Evolutionary conservation across 1,139 yeast genomes (phyloP).

Genomic region (Suhomyces choctaworum): DNA sequence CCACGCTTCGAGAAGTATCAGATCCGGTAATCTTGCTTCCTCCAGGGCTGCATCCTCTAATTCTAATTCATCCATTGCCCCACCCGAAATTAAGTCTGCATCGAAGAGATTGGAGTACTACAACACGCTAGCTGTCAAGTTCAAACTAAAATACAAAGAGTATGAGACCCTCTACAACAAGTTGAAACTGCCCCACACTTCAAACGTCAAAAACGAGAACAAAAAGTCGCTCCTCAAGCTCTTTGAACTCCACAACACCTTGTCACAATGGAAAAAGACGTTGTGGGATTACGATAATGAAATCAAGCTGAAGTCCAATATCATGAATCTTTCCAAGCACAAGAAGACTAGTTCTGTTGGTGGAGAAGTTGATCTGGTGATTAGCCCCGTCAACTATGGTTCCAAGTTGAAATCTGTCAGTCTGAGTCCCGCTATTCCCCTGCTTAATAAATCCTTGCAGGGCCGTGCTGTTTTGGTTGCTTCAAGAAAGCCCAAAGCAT

Average conservation of each 20-base stretch:
- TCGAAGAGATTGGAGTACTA: slow-evolving; percentile 26
- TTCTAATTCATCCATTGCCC: slow-evolving; percentile 2
- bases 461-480: slow-evolving; percentile 5
- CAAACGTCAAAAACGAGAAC: slow-evolving; percentile 16
- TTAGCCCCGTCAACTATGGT: slow-evolving; percentile 6
- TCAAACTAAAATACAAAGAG: slow-evolving; percentile 39
- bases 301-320: slow-evolving; percentile 30
- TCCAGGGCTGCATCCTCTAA: slow-evolving; percentile 2
- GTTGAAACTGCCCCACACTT: slow-evolving; percentile 11
- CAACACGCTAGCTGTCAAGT: slow-evolving; percentile 36
- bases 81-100: slow-evolving; percentile 14
- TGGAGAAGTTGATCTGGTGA: slow-evolving; percentile 4
- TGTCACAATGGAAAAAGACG: slow-evolving; percentile 29
- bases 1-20: slow-evolving; percentile 4
- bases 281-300: slow-evolving; percentile 37
- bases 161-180: slow-evolving; percentile 35
- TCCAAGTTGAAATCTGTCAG: slow-evolving; percentile 6
- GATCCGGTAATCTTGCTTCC: slow-evolving; percentile 13
- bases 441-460: slow-evolving; percentile 2
- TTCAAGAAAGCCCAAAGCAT: slow-evolving; percentile 11
- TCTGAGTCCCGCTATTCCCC: slow-evolving; percentile 13
- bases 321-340: slow-evolving; percentile 39
- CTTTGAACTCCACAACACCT: slow-evolving; percentile 25
- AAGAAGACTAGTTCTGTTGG: slow-evolving; percentile 22
- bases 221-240: slow-evolving; percentile 23